Base-by-base conservation (phyloP, 768 basidiomycete genomes). In the Lyophyllum semitale region DNA sequence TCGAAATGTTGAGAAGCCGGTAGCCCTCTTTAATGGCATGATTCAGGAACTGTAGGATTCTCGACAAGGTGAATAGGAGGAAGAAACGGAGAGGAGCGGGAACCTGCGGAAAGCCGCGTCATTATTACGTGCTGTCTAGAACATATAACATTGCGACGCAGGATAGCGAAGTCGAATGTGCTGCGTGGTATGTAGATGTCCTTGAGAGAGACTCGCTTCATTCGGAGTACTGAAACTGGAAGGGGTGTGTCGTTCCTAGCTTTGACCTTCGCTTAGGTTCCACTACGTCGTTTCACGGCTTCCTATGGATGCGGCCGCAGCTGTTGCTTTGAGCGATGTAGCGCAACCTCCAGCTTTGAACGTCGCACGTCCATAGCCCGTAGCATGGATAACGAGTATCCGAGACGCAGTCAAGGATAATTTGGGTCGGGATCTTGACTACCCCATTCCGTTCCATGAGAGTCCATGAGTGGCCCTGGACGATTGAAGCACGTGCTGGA, bases 341-440 rank as follows among this genome's bases (percentile, higher is more conserved):
- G 45, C 56, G 0, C 66, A 64, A 54, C 66, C 3, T 55, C 66
- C 3, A 54, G 77, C 54, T 15, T 18, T 65, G 20, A 73, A 80
- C 56, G 53, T 81, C 3, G 63, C 73, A 0, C 75, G 78, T 55
- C 78, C 79, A 8, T 54, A 63, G 6, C 68, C 73, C 3, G 55
- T 68, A 3, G 41, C 64, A 2, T 78, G 76, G 74, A 71, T 78
- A 27, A 58, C 22, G 15, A 42, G 18, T 23, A 53, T 52, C 30
- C 38, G 29, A 29, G 35, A n/a, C 13, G 40, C 50, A 25, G 20
- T 57, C 27, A 35, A 20, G 32, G 26, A 25, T 2, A 37, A 52
- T 8, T 37, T 57, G 18, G 51, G 33, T 27, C 49, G n/a, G 8
- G n/a, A 51, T 42, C 37, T 52, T 1, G 20, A n/a, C n/a, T n/a